Evolutionary conservation across 495 filamentous ascomycete genomes (phyloP), one percentile per base, ranked within the genome.

Genomic region (Penicillium malachiteum): DNA sequence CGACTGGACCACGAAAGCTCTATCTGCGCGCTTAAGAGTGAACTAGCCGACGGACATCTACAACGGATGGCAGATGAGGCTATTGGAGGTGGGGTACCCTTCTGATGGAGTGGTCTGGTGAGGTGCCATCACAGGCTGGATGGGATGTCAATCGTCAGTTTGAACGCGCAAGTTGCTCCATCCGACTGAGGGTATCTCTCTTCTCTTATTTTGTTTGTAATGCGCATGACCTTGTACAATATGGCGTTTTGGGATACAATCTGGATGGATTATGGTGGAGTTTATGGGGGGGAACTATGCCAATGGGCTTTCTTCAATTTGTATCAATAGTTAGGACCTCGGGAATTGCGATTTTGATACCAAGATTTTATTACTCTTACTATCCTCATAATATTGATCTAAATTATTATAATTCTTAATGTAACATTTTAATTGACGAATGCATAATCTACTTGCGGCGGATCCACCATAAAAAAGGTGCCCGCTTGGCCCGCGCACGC

Each of bases 21-120:
- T 13, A 81, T 80, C 41, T 81, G 80, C 32, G 80, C 79, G 4
- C 61, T 87, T 48, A 82, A 80, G 65, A 82, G 78, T 53, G 83
- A 87, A 52, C 61, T 87, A 48, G 84, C 84, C 2, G 85, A 87
- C 62, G 71, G 78, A n/a, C 76, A 83, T 54, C 60, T 88, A 46
- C 79, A 82, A 53, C 71, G 78, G 42, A 77, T 82, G 53, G 71
- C 81, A 38, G 83, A 82, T 61, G 83, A 85, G 56, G 72, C 71
- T 49, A 57, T 70, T 37, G 74, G 73, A 37, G 68, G 65, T 33
- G 74, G 77, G 34, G 65, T 70, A 31, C 69, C 72, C 6, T 82
- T 81, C 49, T 81, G 66, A 49, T 35, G 18, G 21, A 26, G 21
- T 26, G 21, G 4, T 26, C 21, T 26, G 21, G 21, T 26, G 21